Base-by-base conservation (phyloP, 2,329 filamentous ascomycete species). In the Phyllosticta paracitricarpa region DNA sequence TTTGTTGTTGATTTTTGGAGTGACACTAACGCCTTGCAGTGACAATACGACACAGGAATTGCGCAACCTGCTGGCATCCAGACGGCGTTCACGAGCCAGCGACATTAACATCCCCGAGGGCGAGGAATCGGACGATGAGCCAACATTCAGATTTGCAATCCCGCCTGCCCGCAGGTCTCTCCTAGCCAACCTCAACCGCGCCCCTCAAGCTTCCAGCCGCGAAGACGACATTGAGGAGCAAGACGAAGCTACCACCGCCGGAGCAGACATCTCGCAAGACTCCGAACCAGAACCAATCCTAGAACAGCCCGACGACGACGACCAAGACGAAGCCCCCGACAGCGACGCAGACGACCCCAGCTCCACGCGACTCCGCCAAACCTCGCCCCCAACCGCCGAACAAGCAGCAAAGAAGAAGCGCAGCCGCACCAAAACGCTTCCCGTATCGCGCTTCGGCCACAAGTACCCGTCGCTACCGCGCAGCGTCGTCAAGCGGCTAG, bases 391-490 rank as follows among this genome's bases (percentile, higher is more conserved):
- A 51, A 9, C 51, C 14, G 22, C 52, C 28, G 19, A 58, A 12
- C 25, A 56, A 17, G 48, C 56, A 22, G 19, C 19, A 22, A 22
- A 22, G 48, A 57, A 61, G 55, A 57, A 67, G 56, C 71, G 70
- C 6, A 75, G 75, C 9, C 68, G 70, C 67, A 70, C 67, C 12
- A 82, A 78, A 65, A 78, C 84, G 66, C 81, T 83, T 65, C 79
- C 81, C 64, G 67, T 84, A 17, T 95, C 91, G 0, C 82, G 82
- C 56, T 80, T 91, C 68, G 89, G 89, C 26, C 84, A 89, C 57
- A 83, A 87, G 63, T 91, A 92, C 65, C 88, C 89, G 0, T 85
- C 87, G 0, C 76, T 96, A 52, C 89, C 91, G 2, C 76, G 82
- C 0, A 81, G 84, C 0, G 84, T 92, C 22, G 85, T 96, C 57